Base-by-base conservation (phyloP, 192 early-diverging fungal genomes). In the Phycomyces nitens region DNA sequence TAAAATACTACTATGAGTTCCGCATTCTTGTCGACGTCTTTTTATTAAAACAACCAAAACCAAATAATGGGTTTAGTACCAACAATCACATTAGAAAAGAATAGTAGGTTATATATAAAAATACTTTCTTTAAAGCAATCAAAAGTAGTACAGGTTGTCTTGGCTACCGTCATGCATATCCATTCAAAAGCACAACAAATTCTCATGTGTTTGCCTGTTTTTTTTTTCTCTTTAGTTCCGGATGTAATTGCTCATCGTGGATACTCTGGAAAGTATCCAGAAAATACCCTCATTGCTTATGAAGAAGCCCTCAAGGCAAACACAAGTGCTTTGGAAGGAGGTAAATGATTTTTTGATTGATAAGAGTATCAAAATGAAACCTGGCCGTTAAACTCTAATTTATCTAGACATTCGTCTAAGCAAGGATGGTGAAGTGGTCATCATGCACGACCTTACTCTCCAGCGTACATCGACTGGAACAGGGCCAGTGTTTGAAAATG, bases 201-300 rank as follows among this genome's bases (percentile, higher is more conserved):
- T 34, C 29, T 34, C 7, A 34, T 34, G 2, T 34, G 7, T 34
- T 5, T 34, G 7, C 7, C 29, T 34, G n/a, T n/a, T n/a, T n/a
- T n/a, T n/a, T 42, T 42, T 14, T 47, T 47, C 3, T 6, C 12
- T 14, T 7, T 18, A 47, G 44, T 21, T 29, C 73, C 68, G n/a
- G 41, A 52, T 53, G 72, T 72, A 2, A 66, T 80, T 23, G 78
- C 69, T 59, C 69, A 76, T 69, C 73, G 83, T 41, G 83, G 83
- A 20, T 74, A 65, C 34, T 79, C 77, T 21, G 76, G 72, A 9
- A 62, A 70, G 53, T 79, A 79, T 59, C 77, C 81, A 1, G 83
- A 85, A 67, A 85, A 85, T 58, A 81, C 83, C 0, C 62, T 85
- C 26, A n/a, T 79, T 2, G 75, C 83, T 5, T 77, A 80, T 66